phyloP scores from a whole-genome alignment of 2,329 filamentous ascomycete species.

The Penicillium rolfsii region DNA sequence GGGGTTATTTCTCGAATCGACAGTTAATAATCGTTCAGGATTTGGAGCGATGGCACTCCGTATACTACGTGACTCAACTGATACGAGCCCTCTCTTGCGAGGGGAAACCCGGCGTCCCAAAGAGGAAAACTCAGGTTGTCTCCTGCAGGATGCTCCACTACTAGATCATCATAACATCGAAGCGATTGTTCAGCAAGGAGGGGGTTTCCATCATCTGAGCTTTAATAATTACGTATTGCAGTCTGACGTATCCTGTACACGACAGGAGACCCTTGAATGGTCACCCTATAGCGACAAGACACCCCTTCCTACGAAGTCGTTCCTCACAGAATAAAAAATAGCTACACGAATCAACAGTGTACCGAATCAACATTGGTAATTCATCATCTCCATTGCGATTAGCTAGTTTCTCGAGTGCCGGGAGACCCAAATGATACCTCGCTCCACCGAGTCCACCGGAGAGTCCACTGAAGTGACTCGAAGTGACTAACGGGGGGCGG shows the following conservation, averaged over 20 bases:
- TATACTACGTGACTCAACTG: background rate
- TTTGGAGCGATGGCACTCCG: background rate
- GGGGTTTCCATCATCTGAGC: background rate
- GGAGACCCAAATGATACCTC: slow-evolving; percentile 1
- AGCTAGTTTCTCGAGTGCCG: background rate
- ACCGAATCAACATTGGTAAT: background rate
- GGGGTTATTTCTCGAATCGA: too few species aligned
- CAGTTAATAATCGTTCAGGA: too few species aligned
- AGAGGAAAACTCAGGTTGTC: background rate
- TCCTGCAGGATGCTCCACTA: background rate
- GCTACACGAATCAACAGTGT: background rate
- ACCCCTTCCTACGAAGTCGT: background rate
- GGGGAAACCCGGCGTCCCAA: slow-evolving; percentile 1
- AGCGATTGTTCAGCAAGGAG: background rate
- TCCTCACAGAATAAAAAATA: background rate
- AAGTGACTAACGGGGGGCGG: background rate
- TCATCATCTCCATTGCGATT: background rate
- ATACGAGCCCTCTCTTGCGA: background rate
- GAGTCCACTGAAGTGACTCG: background rate
- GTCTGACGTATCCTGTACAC: too few species aligned
- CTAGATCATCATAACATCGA: background rate
- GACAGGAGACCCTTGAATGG: too few species aligned
- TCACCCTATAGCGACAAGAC: background rate
- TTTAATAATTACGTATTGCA: background rate
- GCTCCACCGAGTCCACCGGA: background rate